These are phyloP conservation scores for Podosphaera fusca DNA, from an alignment of 2,329 filamentous ascomycete species.

Conservation along the genomic window DNA sequence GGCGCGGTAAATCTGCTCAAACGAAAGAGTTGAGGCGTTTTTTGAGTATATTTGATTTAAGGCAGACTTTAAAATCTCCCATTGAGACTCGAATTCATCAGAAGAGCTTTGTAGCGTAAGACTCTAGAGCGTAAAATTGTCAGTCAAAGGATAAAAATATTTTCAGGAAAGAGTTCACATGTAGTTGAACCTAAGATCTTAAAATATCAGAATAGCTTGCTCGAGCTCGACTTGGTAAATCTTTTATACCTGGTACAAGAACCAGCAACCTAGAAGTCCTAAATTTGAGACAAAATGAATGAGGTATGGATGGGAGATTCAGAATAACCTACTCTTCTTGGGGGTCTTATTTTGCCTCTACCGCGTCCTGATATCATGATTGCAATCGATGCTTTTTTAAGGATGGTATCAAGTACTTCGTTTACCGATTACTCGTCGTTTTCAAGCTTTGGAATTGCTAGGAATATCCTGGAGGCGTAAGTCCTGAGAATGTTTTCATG, in stretches of 20 bases:
- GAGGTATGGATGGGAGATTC: not conserved
- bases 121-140: constrained; percentile 21
- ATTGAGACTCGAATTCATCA: constrained; percentile 67
- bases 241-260: not conserved
- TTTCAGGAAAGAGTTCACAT: not conserved
- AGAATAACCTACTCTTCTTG: constrained; percentile 34
- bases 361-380: constrained; percentile 27
- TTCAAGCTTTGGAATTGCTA: no score
- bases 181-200: not conserved
- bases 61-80: constrained; percentile 53
- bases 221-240: not conserved
- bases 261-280: not conserved
- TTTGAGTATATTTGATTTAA: constrained; percentile 77
- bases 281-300: not conserved
- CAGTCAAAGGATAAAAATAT: constrained; percentile 1
- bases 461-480: no score
- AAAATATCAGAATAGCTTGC: not conserved
- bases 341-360: constrained; percentile 40
- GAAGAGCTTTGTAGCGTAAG: constrained; percentile 29
- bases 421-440: no score
- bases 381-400: not conserved
- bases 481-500: no score
- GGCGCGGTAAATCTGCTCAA: constrained; percentile 84
- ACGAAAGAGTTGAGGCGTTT: constrained; percentile 73
- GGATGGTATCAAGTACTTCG: no score